These are phyloP conservation scores for Starmerella floricola DNA, from an alignment of 805 yeast species.

Conservation along the genomic window DNA sequence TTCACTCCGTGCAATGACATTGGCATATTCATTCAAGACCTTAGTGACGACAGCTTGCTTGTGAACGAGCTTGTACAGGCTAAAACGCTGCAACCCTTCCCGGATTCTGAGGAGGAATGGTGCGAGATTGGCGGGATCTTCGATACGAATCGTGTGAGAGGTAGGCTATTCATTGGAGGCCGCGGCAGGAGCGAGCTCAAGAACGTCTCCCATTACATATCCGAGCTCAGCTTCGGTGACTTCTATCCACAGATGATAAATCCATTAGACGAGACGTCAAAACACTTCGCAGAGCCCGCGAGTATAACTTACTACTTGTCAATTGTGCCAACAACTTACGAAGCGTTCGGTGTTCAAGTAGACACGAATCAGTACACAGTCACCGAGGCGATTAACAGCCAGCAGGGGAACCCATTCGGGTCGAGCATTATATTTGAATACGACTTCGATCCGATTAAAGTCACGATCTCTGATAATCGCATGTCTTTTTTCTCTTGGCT, in stretches of 20 bases:
- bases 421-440: slow-evolving; percentile 80
- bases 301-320: slow-evolving; percentile 55
- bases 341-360: slow-evolving; percentile 48
- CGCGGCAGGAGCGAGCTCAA: slow-evolving; percentile 24
- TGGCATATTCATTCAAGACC: slow-evolving; percentile 65
- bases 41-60: slow-evolving; percentile 61
- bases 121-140: slow-evolving; percentile 75
- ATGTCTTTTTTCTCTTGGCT: slow-evolving; percentile 68
- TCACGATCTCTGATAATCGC: slow-evolving; percentile 57
- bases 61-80: slow-evolving; percentile 66
- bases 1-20: slow-evolving; percentile 72
- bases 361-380: slow-evolving; percentile 78
- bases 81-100: neutral
- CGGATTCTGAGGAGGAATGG: slow-evolving; percentile 31
- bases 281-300: slow-evolving; percentile 35
- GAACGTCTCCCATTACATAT: slow-evolving; percentile 73
- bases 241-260: slow-evolving; percentile 77
- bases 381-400: neutral
- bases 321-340: slow-evolving; percentile 72
- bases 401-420: slow-evolving; percentile 19
- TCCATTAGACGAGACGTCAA: slow-evolving; percentile 72
- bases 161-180: slow-evolving; percentile 75
- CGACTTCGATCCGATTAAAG: slow-evolving; percentile 76
- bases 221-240: slow-evolving; percentile 82
- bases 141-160: slow-evolving; percentile 75